Evolutionary conservation across 2,329 filamentous ascomycete species (phyloP).

Genomic region (Scedosporium boydii): DNA sequence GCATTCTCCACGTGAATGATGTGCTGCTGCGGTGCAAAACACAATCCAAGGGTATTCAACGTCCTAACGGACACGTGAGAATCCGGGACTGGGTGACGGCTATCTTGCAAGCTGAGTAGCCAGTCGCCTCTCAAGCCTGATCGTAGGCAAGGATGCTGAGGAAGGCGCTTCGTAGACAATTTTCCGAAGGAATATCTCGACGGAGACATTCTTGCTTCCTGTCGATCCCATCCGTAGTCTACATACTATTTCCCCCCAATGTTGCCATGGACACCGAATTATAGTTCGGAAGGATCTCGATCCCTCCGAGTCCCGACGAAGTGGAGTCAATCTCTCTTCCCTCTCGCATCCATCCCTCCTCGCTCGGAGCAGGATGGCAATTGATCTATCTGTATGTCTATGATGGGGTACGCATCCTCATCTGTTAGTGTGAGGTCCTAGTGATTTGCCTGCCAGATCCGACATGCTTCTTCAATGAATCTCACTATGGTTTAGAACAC

Average conservation of each 20-base stretch:
- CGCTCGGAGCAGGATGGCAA: not conserved
- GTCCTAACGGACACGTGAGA: too few species aligned
- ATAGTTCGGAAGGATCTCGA: not conserved
- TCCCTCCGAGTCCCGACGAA: not conserved
- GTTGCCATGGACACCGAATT: not conserved
- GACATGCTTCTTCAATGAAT: not conserved
- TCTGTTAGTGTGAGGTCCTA: not conserved
- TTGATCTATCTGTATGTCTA: not conserved
- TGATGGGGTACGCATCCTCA: not conserved
- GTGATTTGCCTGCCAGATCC: not conserved
- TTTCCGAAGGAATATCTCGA: not conserved
- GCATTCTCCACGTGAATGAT: too few species aligned
- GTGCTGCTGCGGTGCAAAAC: too few species aligned
- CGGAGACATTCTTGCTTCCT: not conserved
- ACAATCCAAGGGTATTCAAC: too few species aligned
- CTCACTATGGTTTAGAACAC: not conserved
- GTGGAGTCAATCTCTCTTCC: too few species aligned
- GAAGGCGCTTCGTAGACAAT: not conserved
- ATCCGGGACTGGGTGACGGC: too few species aligned
- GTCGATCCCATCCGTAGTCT: not conserved
- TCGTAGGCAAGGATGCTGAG: not conserved
- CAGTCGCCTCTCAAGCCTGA: not conserved
- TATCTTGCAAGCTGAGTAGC: too few species aligned
- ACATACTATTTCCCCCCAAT: not conserved
- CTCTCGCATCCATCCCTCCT: not conserved